Evolutionary conservation across 2,329 filamentous ascomycete genomes (phyloP).

Genomic region (Diaporthe velutina): DNA sequence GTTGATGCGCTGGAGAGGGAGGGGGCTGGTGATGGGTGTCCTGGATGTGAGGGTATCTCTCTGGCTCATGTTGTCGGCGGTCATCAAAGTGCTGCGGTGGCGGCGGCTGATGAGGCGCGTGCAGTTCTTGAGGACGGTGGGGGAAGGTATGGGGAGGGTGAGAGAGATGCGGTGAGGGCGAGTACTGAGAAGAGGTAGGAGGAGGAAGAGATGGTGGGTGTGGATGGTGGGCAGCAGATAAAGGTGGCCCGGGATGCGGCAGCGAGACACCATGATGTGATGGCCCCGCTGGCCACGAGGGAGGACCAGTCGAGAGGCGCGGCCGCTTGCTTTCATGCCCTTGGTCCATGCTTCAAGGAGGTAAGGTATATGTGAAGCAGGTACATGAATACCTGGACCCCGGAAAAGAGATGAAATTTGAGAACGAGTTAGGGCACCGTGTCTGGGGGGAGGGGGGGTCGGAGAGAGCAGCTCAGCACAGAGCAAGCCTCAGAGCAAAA

Average conservation of each 20-base stretch:
- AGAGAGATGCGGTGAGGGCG: constrained; percentile 37
- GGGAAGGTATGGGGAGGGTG: constrained; percentile 52
- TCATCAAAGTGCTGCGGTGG: constrained; percentile 44
- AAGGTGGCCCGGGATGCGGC: constrained; percentile 57
- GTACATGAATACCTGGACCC: constrained; percentile 50
- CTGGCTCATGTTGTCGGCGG: constrained; percentile 58
- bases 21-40: constrained; percentile 60
- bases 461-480: constrained; percentile 24
- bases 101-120: constrained; percentile 46
- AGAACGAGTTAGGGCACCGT: constrained; percentile 39
- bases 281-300: constrained; percentile 61
- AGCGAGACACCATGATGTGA: constrained; percentile 61
- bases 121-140: constrained; percentile 53
- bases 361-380: constrained; percentile 54
- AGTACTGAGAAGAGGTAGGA: constrained; percentile 53
- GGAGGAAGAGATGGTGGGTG: constrained; percentile 52
- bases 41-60: constrained; percentile 67
- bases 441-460: constrained; percentile 31
- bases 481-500: constrained; percentile 41
- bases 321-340: constrained; percentile 71
- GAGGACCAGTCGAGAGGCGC: constrained; percentile 62
- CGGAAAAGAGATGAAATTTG: constrained; percentile 40
- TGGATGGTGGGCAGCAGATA: constrained; percentile 49
- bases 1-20: constrained; percentile 48
- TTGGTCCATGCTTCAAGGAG: constrained; percentile 67